Conservation (phyloP, 768 basidiomycete genomes). For the Rhodotorula diobovata region DNA sequence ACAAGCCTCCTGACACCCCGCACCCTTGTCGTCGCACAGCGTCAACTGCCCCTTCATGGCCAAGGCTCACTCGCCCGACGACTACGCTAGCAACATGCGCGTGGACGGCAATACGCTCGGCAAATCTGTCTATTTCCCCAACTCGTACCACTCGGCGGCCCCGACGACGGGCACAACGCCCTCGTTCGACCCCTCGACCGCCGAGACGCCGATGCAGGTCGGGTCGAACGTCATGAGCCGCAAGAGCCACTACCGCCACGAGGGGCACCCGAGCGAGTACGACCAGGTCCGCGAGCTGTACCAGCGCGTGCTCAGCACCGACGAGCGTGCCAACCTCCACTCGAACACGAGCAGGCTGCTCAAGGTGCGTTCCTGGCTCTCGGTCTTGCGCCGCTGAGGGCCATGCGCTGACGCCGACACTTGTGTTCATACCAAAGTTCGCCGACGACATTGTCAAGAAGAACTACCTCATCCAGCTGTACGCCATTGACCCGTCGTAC, state of each 20-base stretch:
- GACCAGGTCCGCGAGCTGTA: constrained; percentile 46
- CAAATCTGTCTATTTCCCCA: constrained; percentile 42
- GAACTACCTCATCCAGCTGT: constrained; percentile 45
- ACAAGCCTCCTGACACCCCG: neutral
- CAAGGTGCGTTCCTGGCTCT: neutral
- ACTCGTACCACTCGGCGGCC: constrained; percentile 14
- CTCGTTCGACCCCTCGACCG: constrained; percentile 20
- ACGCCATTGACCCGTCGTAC: constrained; percentile 43
- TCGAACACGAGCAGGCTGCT: constrained; percentile 44
- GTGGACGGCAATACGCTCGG: constrained; percentile 42
- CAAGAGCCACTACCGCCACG: constrained; percentile 44
- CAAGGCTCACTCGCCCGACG: constrained; percentile 46
- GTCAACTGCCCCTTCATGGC: constrained; percentile 41
- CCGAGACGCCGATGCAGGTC: constrained; percentile 44
- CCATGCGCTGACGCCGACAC: too few relatives aligned
- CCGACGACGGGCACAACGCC: constrained; percentile 16
- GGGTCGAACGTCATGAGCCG: constrained; percentile 44
- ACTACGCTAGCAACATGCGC: constrained; percentile 45
- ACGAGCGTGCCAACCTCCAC: constrained; percentile 45
- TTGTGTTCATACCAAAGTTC: constrained; percentile 4
- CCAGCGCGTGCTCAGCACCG: constrained; percentile 41
- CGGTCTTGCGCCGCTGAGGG: too few relatives aligned
- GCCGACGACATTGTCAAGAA: constrained; percentile 46
- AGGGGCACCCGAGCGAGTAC: constrained; percentile 46
- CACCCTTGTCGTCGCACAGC: neutral